phyloP scores from a whole-genome alignment of 202 grass and related monocot genomes.

The Carex arenaria region DNA sequence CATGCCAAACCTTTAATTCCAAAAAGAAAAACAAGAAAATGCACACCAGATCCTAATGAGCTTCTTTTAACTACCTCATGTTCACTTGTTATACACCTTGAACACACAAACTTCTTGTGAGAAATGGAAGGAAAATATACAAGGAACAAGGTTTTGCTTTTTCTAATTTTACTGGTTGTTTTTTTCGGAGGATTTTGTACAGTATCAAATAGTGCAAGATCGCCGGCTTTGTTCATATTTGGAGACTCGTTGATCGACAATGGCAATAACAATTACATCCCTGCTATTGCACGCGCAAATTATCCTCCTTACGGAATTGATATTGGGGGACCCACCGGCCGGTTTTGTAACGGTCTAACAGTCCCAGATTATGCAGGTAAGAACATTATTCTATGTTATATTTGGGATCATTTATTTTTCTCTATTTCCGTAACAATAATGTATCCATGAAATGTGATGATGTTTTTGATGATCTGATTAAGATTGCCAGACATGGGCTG shows the following conservation, averaged over 20 bases:
- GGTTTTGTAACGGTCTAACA: slow-evolving; percentile 41
- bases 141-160: background rate
- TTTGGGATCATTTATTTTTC: background rate
- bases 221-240: slow-evolving; percentile 38
- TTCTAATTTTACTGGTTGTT: background rate
- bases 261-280: slow-evolving; percentile 40
- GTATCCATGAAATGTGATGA: background rate
- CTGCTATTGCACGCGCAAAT: slow-evolving; percentile 25
- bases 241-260: slow-evolving; percentile 38
- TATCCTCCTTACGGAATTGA: slow-evolving; percentile 41
- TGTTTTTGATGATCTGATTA: background rate
- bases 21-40: background rate
- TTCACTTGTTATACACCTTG: slow-evolving; percentile 11
- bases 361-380: slow-evolving; percentile 34
- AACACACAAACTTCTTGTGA: background rate
- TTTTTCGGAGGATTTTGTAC: background rate
- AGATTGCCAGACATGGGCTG: background rate
- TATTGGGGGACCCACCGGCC: slow-evolving; percentile 23
- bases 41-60: background rate
- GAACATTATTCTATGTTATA: background rate
- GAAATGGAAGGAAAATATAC: slow-evolving; percentile 9
- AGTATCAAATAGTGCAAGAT: background rate
- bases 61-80: background rate
- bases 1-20: background rate
- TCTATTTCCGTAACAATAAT: background rate